Evolutionary conservation across 2,329 filamentous ascomycete genomes (phyloP).

Genomic region (Nothophoma quercina): DNA sequence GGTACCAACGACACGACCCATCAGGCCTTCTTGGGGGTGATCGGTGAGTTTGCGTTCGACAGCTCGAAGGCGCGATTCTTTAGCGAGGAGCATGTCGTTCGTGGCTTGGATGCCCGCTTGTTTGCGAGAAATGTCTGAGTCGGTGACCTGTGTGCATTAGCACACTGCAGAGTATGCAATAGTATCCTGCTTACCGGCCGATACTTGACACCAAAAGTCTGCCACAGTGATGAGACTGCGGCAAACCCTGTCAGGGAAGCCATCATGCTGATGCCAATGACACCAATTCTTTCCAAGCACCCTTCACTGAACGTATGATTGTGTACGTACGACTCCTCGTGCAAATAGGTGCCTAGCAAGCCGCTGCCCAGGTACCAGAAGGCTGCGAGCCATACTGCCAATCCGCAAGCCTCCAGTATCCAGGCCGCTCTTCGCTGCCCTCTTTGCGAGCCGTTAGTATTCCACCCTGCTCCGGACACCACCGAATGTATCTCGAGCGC

Average conservation of each 20-base stretch:
- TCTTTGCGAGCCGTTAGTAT: conserved; percentile 65
- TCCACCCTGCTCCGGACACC: conserved; percentile 65
- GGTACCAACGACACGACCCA: conserved; percentile 76
- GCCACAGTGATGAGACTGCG: conserved; percentile 86
- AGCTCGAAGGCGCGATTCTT: conserved; percentile 74
- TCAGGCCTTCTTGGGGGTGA: conserved; percentile 63
- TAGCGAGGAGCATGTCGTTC: conserved; percentile 78
- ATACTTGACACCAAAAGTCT: conserved; percentile 74
- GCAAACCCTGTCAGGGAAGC: conserved; percentile 88
- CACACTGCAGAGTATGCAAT: neutral
- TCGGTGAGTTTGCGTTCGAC: conserved; percentile 70
- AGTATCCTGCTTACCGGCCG: conserved; percentile 56
- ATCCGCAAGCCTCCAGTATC: conserved; percentile 68
- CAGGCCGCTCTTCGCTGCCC: conserved; percentile 68
- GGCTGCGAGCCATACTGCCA: conserved; percentile 71
- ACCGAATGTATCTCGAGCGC: conserved; percentile 79
- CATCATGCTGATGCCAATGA: conserved; percentile 87
- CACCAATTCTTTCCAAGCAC: conserved; percentile 72
- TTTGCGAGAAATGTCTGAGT: conserved; percentile 78
- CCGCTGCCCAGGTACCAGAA: conserved; percentile 80
- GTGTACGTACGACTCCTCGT: conserved; percentile 53
- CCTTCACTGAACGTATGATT: conserved; percentile 61
- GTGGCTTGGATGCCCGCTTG: conserved; percentile 80
- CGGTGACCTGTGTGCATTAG: conserved; percentile 61
- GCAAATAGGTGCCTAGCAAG: conserved; percentile 63